These are phyloP conservation scores for Mercurialis annua DNA, from an alignment of 345 rosid genomes.

Conservation along the genomic window DNA sequence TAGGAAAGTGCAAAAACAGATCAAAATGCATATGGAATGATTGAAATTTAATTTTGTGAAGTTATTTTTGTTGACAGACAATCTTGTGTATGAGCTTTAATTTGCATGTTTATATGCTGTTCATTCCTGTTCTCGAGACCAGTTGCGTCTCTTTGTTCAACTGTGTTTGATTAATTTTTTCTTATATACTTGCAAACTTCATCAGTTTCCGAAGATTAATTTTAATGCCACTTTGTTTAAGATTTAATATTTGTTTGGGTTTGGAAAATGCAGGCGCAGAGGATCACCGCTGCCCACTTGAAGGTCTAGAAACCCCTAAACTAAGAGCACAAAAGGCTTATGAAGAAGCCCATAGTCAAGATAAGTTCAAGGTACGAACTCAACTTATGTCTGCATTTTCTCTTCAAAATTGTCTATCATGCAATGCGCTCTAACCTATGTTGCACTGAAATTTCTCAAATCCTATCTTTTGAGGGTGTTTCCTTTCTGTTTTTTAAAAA, in stretches of 20 bases:
- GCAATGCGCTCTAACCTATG: not conserved
- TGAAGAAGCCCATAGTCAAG: slow-evolving; percentile 29
- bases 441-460: too few relatives aligned
- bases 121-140: too few relatives aligned
- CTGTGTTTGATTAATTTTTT: too few relatives aligned
- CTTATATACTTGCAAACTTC: not conserved
- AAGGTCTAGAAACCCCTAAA: slow-evolving; percentile 50
- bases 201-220: not conserved
- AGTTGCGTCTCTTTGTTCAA: too few relatives aligned
- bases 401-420: too few relatives aligned
- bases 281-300: slow-evolving; percentile 82
- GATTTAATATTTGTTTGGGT: slow-evolving; percentile 3
- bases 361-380: slow-evolving; percentile 48
- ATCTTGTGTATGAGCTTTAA: not conserved
- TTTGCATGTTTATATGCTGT: not conserved
- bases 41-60: too few relatives aligned
- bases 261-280: slow-evolving; percentile 47
- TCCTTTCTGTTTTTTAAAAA: too few relatives aligned
- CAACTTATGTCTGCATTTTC: too few relatives aligned
- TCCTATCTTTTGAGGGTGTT: too few relatives aligned
- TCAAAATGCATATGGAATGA: not conserved
- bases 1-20: too few relatives aligned
- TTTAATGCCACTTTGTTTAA: not conserved
- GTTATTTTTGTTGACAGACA: too few relatives aligned
- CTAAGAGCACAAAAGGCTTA: slow-evolving; percentile 46